Base-by-base conservation (phyloP, 768 basidiomycete species). In the Cystofilobasidium ferigula region DNA sequence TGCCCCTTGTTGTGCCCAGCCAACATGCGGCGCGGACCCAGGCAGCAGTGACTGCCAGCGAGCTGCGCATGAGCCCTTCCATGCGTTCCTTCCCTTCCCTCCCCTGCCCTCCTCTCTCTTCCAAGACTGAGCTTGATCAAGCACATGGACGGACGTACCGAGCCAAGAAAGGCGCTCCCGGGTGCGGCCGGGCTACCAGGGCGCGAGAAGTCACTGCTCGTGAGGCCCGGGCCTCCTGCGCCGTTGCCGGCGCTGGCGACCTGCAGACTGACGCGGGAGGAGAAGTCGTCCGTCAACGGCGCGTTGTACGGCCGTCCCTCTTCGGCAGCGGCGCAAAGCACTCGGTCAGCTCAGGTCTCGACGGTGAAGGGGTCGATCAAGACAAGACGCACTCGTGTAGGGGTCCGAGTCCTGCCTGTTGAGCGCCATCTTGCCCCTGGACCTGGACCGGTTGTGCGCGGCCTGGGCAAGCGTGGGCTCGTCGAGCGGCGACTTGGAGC, bases 151-250 rank as follows among this genome's bases (percentile, higher is more conserved):
- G 13, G n/a, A 60, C 38, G 18, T 22, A 42, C 58, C 43, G 26
- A 60, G 26, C 58, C 58, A 7, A 66, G 36, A 47, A 66, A 61
- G 18, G 64, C 57, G 59, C 58, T 66, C 18, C 57, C 58, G 12
- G 64, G 64, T 8, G 58, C 57, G n/a, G 64, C 58, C 12, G 64
- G 64, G 24, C 58, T 60, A n/a, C 43, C 59, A 14, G 64, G 64
- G 26, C 64, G 42, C 36, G 26, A 30, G 56, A 57, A 40, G 56
- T 57, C 54, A 28, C 42, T n/a, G 38, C 63, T 56, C 22, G 35
- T 40, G 40, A 54, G 35, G 4, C 56, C 54, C 30, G 30, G 30
- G 28, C 63, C 63, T 24, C 51, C 51, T 7, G 14, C 51, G 26
- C 51, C 51, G 20, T 54, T 54, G n/a, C n/a, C n/a, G n/a, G n/a